Percentiles rank a stretch among this genome's conserved stretches.
Evolutionary conservation across 805 yeast genomes (phyloP).

Genomic region (Ogataea methylovora): DNA sequence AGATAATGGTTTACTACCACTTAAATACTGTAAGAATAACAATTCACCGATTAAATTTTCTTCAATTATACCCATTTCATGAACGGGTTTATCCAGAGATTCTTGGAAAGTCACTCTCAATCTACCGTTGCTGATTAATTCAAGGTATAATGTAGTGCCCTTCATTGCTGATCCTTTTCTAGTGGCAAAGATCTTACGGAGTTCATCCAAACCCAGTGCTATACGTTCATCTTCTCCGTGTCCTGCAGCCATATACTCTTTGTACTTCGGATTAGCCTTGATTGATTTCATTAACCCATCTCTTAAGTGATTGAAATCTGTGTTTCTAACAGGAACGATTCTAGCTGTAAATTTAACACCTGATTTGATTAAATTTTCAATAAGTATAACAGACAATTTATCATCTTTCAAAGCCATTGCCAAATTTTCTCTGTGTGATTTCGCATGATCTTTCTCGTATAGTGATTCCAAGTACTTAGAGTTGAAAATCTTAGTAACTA

Average conservation of each 20-base stretch:
- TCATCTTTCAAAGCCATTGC: constrained; percentile 42
- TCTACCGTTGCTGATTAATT: constrained; percentile 40
- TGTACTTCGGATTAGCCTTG: constrained; percentile 56
- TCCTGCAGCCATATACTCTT: constrained; percentile 34
- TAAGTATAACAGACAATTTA: constrained; percentile 40
- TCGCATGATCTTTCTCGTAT: constrained; percentile 11
- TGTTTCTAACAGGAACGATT: constrained; percentile 81
- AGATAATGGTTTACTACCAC: constrained; percentile 61
- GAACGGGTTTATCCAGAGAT: constrained; percentile 13
- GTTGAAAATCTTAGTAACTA: constrained; percentile 33
- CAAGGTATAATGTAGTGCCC: constrained; percentile 59
- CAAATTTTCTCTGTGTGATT: constrained; percentile 29
- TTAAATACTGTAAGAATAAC: constrained; percentile 69
- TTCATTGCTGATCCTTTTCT: constrained; percentile 69
- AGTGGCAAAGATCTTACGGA: constrained; percentile 50
- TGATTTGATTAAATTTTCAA: constrained; percentile 49
- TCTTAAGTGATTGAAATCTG: constrained; percentile 82
- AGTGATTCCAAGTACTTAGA: constrained; percentile 31
- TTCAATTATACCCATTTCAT: constrained; percentile 48
- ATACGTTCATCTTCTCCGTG: constrained; percentile 28
- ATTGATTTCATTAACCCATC: constrained; percentile 86
- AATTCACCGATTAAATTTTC: constrained; percentile 58
- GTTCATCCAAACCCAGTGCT: constrained; percentile 50
- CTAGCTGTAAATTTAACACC: constrained; percentile 62
- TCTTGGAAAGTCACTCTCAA: constrained; percentile 37